Conservation (phyloP, 2,329 filamentous ascomycete species). For the Endothia cerciana region DNA sequence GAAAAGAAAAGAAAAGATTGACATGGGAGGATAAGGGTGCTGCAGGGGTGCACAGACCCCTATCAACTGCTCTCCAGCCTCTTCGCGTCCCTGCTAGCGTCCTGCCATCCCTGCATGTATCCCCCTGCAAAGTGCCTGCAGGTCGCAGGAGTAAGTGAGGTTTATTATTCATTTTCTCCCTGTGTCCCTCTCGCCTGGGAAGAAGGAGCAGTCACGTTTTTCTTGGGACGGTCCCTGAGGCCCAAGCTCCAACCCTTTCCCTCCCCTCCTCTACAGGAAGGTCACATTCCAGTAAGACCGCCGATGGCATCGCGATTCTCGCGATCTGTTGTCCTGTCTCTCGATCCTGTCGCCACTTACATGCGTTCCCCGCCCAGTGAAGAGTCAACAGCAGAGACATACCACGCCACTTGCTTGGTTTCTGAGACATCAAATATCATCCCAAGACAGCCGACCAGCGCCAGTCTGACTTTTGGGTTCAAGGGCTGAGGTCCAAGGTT, state of each 20-base stretch:
- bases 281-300: background rate
- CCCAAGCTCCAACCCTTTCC: background rate
- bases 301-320: background rate
- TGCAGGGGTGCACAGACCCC: background rate
- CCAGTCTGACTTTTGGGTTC: background rate
- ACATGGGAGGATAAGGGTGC: background rate
- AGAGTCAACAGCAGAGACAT: background rate
- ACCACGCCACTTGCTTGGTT: background rate
- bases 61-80: background rate
- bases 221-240: background rate
- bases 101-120: background rate
- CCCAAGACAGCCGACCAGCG: background rate
- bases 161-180: background rate
- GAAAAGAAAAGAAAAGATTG: background rate
- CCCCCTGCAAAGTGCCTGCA: conserved; percentile 12
- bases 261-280: background rate
- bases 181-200: background rate
- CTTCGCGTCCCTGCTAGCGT: background rate
- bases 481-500: background rate
- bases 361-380: background rate
- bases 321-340: background rate
- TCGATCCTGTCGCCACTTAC: conserved; percentile 6
- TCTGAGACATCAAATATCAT: conserved; percentile 15
- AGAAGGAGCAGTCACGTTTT: background rate
- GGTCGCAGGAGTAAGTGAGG: background rate